Evolutionary conservation across 1,284 basidiomycete genomes (phyloP), one percentile per base, ranked within the genome.

Genomic region (Naganishia sp.): DNA sequence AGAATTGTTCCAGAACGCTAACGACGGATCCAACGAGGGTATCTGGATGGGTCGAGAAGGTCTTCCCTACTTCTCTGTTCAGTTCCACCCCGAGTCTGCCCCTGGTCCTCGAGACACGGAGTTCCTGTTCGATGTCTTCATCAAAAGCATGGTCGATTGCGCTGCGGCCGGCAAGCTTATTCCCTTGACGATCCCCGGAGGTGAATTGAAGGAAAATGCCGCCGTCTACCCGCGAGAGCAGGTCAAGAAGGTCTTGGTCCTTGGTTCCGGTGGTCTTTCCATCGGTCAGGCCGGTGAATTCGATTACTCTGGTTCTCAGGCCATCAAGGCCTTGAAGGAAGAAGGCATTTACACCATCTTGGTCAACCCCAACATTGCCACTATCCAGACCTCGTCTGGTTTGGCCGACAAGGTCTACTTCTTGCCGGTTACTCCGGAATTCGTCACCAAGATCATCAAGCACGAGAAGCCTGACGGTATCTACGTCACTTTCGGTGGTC

Each of bases 331-430:
- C 10, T 85, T 99, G 71, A 97, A 98, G 81, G 92, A 94, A 79
- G 95, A 98, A 79, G 95, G 95, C 35, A 97, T 99, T 76, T 98
- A 96, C 82, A 99, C 95, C 57, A 92, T 98, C 78, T 88, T 99
- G 76, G 88, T 99, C 76, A 99, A 99, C 80, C 94, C 95, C 52
- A 99, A 99, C 81, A 99, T 99, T 74, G 95, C 95, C n/a, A 99
- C 96, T 46, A 99, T 99, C 73, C 95, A 96, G 63, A 99, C 95
- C 1, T 95, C 92, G 63, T 91, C 93, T 74, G 95, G 95, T 73
- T 86, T 99, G 56, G 95, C 95, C 42, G 95, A 99, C 83, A 98
- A 98, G 81, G 95, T 99, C 63, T 99, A 98, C 84, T 99, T 98
- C 85, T 85, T 99, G 5, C 96, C 95, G 55, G 95, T 99, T 68